Base-by-base conservation (phyloP, 805 yeast species). In the Cyberlindnera americana region DNA sequence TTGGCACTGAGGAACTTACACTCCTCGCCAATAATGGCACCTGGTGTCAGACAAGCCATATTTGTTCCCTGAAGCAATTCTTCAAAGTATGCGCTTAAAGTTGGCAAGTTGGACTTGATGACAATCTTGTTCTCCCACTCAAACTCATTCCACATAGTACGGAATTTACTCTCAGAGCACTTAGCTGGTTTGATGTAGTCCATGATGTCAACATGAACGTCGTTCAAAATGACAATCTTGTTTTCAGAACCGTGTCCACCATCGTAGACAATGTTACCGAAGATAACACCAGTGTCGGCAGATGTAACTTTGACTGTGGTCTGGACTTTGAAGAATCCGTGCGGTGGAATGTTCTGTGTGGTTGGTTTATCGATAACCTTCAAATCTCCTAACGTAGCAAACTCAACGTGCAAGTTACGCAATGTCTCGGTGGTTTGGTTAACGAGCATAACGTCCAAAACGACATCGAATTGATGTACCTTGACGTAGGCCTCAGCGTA, bases 61-160 rank as follows among this genome's bases (percentile, higher is more conserved):
- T 91, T 90, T 4, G 99, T 93, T 34, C 87, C 90, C 42, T 72
- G 68, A 67, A 85, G 67, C 52, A 93, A 68, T 54, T 76, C 81
- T 44, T 81, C 83, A 62, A 93, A 70, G 64, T 87, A 93, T 33
- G 77, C 85, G 57, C 82, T 81, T 57, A 95, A 73, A 2, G 86
- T 66, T 23, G 74, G 62, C 48, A 81, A 69, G 38, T 71, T 73
- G 2, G 95, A 78, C 51, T 83, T 81, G 60, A 93, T 85, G 44
- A 90, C 85, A 53, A 93, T 90, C 70, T 93, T 93, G 70, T 93
- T 93, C 66, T 93, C 99, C 99, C 99, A 93, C 67, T 93, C 99
- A 60, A 95, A 93, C 62, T 90, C 97, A 61, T 89, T 88, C 99
- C 99, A 93, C 98, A 90, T 91, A 56, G 81, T 77, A 59, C 99